These are phyloP conservation scores for Boechera divaricarpa DNA, from an alignment of 345 rosid genomes.

Conservation along the genomic window DNA sequence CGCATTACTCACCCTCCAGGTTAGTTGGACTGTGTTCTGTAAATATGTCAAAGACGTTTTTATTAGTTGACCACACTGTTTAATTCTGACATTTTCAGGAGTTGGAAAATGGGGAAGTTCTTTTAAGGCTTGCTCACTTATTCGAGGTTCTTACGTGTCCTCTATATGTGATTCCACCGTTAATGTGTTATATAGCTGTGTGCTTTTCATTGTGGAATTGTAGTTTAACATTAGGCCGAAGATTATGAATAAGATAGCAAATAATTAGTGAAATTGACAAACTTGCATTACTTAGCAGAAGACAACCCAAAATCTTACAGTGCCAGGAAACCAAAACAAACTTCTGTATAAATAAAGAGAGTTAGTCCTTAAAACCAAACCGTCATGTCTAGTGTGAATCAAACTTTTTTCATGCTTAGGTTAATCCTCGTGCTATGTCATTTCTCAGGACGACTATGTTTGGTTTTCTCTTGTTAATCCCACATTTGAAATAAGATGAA, in stretches of 20 bases:
- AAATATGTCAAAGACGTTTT: background rate
- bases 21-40: constrained; percentile 28
- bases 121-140: constrained; percentile 89
- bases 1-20: constrained; percentile 92
- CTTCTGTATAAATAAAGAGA: background rate
- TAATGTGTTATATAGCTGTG: background rate
- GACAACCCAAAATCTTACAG: background rate
- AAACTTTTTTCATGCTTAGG: background rate
- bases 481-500: background rate
- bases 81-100: constrained; percentile 55
- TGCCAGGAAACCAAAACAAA: background rate
- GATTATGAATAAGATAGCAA: background rate
- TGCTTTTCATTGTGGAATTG: constrained; percentile 16
- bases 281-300: background rate
- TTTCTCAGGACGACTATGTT: background rate
- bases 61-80: constrained; percentile 9
- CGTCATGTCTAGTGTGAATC: background rate
- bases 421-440: background rate
- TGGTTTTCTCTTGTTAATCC: background rate
- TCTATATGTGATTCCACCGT: constrained; percentile 26
- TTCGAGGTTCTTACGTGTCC: constrained; percentile 63
- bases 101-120: constrained; percentile 74
- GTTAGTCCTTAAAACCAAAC: background rate
- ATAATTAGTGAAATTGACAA: constrained; percentile 3
- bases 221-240: background rate